These are phyloP conservation scores for Psilocybe subaeruginosa DNA, from an alignment of 768 basidiomycete genomes.

Conservation along the genomic window DNA sequence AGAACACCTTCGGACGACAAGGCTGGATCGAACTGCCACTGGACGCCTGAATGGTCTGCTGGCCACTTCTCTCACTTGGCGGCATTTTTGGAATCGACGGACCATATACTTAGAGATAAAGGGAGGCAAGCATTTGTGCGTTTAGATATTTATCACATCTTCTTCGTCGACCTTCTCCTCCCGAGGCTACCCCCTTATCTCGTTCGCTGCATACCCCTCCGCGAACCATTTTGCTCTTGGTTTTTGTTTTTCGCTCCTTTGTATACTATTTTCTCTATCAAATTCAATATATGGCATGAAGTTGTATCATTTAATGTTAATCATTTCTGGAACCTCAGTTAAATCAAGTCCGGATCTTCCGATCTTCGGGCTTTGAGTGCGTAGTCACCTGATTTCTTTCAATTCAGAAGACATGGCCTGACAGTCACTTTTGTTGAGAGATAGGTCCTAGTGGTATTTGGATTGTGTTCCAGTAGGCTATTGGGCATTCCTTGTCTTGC, in stretches of 20 bases:
- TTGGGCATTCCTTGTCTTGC: too few species aligned
- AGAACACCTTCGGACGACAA: slow-evolving; percentile 88
- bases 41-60: slow-evolving; percentile 38
- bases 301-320: slow-evolving; percentile 20
- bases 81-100: slow-evolving; percentile 11
- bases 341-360: background rate
- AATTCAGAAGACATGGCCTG: too few species aligned
- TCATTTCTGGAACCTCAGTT: background rate
- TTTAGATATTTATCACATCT: slow-evolving; percentile 14
- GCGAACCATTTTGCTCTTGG: slow-evolving; percentile 12
- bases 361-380: background rate
- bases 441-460: too few species aligned
- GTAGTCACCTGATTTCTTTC: background rate
- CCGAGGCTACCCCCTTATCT: slow-evolving; percentile 16
- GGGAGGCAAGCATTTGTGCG: slow-evolving; percentile 11
- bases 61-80: slow-evolving; percentile 9
- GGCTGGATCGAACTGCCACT: slow-evolving; percentile 50
- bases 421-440: background rate
- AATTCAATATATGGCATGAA: slow-evolving; percentile 25
- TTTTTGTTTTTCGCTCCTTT: slow-evolving; percentile 13
- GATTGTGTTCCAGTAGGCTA: too few species aligned
- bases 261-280: slow-evolving; percentile 23
- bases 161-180: background rate
- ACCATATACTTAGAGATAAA: slow-evolving; percentile 19
- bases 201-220: slow-evolving; percentile 22